Percentiles rank a stretch among this genome's conserved stretches.
Evolutionary conservation across 345 rosid genomes (phyloP).

Genomic region (Gossypium turneri): DNA sequence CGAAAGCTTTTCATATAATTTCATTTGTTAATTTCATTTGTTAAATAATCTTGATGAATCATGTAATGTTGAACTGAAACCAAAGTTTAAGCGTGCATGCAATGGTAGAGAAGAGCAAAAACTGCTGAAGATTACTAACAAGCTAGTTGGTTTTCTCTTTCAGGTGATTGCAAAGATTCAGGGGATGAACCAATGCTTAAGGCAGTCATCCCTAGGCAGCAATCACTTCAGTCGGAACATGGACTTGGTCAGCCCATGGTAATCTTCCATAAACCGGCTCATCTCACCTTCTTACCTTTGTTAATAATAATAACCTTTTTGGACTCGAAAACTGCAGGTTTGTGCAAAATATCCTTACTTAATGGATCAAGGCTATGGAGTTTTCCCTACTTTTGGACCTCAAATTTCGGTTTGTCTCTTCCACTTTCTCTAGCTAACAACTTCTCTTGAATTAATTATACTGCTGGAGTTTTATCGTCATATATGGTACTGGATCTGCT

Average conservation of each 20-base stretch:
- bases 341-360: constrained; percentile 52
- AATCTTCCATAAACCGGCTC: not conserved
- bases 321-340: constrained; percentile 34
- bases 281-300: not conserved
- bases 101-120: not conserved
- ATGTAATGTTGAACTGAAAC: too few relatives aligned
- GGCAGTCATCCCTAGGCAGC: constrained; percentile 42
- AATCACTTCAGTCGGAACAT: constrained; percentile 44
- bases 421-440: constrained; percentile 1
- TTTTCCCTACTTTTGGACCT: constrained; percentile 65
- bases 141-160: constrained; percentile 14
- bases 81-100: not conserved
- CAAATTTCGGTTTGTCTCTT: constrained; percentile 47
- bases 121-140: constrained; percentile 12
- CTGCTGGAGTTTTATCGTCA: not conserved
- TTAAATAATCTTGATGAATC: not conserved
- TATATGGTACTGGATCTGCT: not conserved
- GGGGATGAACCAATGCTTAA: constrained; percentile 45
- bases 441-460: not conserved
- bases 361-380: constrained; percentile 64
- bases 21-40: not conserved
- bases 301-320: constrained; percentile 11
- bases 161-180: constrained; percentile 56
- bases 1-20: not conserved
- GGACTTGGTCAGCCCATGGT: constrained; percentile 58